These are phyloP conservation scores for Metarhizium guizhouense DNA, from an alignment of 2,329 filamentous ascomycete genomes.

Conservation along the genomic window DNA sequence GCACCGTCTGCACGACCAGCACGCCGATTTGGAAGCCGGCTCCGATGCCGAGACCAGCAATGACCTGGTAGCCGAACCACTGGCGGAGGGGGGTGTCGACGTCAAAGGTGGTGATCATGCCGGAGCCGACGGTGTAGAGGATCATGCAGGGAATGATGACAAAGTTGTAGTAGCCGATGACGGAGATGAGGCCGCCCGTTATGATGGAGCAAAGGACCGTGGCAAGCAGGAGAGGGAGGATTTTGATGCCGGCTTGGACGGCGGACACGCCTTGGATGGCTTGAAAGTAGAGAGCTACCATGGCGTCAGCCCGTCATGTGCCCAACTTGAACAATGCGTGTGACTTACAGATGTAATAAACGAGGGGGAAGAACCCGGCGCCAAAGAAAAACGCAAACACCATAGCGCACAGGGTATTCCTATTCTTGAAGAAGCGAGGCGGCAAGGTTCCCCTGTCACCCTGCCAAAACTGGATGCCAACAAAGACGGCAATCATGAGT, in stretches of 20 bases:
- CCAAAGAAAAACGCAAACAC: constrained; percentile 40
- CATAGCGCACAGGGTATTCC: constrained; percentile 31
- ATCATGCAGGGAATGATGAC: constrained; percentile 33
- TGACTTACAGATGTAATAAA: constrained; percentile 42
- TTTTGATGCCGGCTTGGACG: constrained; percentile 44
- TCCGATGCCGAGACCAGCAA: constrained; percentile 45
- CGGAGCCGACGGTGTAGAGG: constrained; percentile 36
- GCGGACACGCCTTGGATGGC: constrained; percentile 43
- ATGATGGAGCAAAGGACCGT: constrained; percentile 38
- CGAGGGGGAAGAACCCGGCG: constrained; percentile 41
- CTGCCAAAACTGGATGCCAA: constrained; percentile 34
- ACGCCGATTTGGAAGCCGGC: constrained; percentile 38
- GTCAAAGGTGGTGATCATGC: constrained; percentile 45
- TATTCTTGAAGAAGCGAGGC: constrained; percentile 34
- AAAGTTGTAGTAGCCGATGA: constrained; percentile 31
- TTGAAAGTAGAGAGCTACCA: constrained; percentile 41
- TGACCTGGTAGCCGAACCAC: constrained; percentile 52
- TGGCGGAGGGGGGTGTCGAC: constrained; percentile 34
- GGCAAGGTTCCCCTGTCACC: constrained; percentile 36
- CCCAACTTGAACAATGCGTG: constrained; percentile 16
- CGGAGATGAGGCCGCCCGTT: constrained; percentile 31
- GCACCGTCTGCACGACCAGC: constrained; percentile 42
- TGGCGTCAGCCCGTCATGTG: constrained; percentile 1
- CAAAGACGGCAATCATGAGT: constrained; percentile 36
- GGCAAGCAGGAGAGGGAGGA: constrained; percentile 43